Percentiles rank a stretch among this genome's conserved stretches.
These are phyloP conservation scores for Insectozyma bohioensis DNA, from an alignment of 1,139 yeast species.

Conservation along the genomic window DNA sequence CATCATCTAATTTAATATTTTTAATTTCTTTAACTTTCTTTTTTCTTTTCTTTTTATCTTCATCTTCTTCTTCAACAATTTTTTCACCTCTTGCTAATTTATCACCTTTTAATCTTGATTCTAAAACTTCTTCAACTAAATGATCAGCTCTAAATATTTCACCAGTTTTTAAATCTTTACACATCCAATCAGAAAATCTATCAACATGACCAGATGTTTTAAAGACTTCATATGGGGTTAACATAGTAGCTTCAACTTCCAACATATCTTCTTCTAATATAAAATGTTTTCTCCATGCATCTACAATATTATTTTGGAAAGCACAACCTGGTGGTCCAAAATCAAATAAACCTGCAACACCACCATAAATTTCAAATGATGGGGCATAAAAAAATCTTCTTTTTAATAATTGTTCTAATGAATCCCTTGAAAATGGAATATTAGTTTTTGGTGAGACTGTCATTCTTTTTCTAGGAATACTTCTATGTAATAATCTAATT, in stretches of 20 bases:
- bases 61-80: conserved; percentile 57
- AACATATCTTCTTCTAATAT: conserved; percentile 97
- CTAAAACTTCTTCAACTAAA: conserved; percentile 94
- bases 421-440: conserved; percentile 72
- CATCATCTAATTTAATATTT: conserved; percentile 83
- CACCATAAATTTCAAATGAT: conserved; percentile 95
- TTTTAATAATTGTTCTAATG: conserved; percentile 85
- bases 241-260: conserved; percentile 97
- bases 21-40: conserved; percentile 96
- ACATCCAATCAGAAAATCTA: conserved; percentile 99
- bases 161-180: conserved; percentile 91
- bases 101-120: conserved; percentile 93
- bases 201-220: conserved; percentile 99
- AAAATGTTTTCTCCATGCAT: conserved; percentile 97
- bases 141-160: conserved; percentile 99
- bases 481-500: conserved; percentile 9
- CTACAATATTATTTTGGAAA: conserved; percentile 91
- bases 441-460: conserved; percentile 26
- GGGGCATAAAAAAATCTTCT: conserved; percentile 98
- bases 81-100: conserved; percentile 86
- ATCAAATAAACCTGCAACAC: conserved; percentile 96
- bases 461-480: conserved; percentile 21
- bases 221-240: conserved; percentile 95
- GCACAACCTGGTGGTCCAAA: conserved; percentile 99
- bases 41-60: conserved; percentile 86